These are phyloP conservation scores for Geosmithia flava DNA, from an alignment of 2,329 filamentous ascomycete species.

Conservation along the genomic window DNA sequence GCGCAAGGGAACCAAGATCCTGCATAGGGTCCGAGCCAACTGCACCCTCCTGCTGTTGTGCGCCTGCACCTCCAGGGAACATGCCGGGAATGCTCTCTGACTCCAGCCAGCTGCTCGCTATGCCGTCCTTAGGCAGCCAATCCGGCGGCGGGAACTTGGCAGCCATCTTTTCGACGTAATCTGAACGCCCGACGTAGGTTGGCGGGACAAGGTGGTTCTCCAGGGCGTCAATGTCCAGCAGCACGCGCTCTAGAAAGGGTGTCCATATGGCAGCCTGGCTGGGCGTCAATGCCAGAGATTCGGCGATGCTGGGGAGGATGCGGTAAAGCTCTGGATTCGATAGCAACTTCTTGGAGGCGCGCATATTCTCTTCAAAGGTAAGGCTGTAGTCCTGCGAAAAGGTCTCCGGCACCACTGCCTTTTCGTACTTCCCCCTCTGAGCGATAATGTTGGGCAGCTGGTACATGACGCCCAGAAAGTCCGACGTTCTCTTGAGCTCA, in stretches of 20 bases:
- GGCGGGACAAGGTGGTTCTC: background rate
- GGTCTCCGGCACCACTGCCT: background rate
- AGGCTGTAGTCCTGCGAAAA: background rate
- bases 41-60: background rate
- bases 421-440: background rate
- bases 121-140: background rate
- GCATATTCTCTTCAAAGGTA: background rate
- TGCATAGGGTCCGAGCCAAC: background rate
- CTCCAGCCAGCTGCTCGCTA: background rate
- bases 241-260: background rate
- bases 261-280: background rate
- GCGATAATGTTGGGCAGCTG: background rate
- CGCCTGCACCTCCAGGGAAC: background rate
- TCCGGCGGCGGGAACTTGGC: background rate
- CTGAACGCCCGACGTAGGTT: background rate
- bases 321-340: background rate
- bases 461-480: background rate
- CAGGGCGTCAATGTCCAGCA: slow-evolving; percentile 2
- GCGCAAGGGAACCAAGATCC: background rate
- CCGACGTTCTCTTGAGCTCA: background rate
- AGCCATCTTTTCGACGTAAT: background rate
- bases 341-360: background rate
- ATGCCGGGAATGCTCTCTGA: background rate
- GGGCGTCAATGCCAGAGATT: background rate
- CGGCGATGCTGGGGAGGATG: background rate